Evolutionary conservation across 73 alveolate genomes (phyloP), one percentile per base, ranked within the genome.

Genomic region (Paramecium tetraurelia): DNA sequence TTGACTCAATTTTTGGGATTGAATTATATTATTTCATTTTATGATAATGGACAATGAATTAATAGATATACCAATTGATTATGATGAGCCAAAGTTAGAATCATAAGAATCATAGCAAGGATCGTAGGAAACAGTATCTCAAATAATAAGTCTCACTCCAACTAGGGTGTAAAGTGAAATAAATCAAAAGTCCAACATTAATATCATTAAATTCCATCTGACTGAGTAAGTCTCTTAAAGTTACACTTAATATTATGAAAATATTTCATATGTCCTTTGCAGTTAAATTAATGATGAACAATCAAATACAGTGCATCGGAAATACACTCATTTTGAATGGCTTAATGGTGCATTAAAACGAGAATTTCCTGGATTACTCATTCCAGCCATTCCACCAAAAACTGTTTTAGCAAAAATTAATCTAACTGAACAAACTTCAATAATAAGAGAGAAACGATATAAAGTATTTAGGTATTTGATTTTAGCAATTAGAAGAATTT

Each of bases 311-410:
- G 90, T 80, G 0, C 0, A 9, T 41, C 48, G 90, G 3, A 43
- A 33, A 22, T 80, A 44, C 20, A 80, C 76, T 80, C 76, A 80
- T 22, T 80, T 80, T 7, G 90, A 80, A 46, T 80, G 90, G 90
- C 44, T 80, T 7, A 20, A 80, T 40, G 72, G 22, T 1, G 57
- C 57, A n/a, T 35, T 80, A 43, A 44, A 43, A 44, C 24, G 43
- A 21, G 75, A 40, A 20, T 44, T 44, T 12, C 90, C 90, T 11
- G 90, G 90, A 80, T 6, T 80, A 8, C 31, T 80, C 7, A 35
- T 80, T 40, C 90, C 90, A 31, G 70, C 90, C 35, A 80, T 80
- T 20, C 90, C 90, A 31, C 50, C 24, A 9, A 80, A 80, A 46
- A 43, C 57, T 22, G 77, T 80, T 0, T 46, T 80, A 22, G 90